A percentile compares a stretch with the other conserved stretches of the same genome.
phyloP scores from a whole-genome alignment of 2,329 filamentous ascomycete genomes.

The Ophiostoma perfectum region DNA sequence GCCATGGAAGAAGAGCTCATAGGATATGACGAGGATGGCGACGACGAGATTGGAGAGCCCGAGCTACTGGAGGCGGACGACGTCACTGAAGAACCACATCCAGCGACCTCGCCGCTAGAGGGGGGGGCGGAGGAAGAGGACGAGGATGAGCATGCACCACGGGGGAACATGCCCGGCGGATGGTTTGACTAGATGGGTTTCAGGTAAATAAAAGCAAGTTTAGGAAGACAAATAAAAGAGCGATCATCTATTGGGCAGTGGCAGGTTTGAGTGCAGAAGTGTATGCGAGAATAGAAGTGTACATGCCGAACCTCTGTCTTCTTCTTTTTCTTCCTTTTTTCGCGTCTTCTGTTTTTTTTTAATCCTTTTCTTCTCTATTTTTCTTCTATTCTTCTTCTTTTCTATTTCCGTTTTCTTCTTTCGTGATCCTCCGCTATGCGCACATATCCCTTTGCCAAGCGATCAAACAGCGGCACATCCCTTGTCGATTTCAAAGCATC shows the following conservation, averaged over 20 bases:
- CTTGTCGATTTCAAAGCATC: neutral
- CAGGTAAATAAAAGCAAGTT: neutral
- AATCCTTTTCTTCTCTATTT: neutral
- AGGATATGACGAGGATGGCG: neutral
- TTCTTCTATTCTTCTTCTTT: neutral
- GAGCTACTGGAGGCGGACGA: neutral
- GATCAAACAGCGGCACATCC: neutral
- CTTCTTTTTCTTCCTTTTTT: neutral
- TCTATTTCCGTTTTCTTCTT: neutral
- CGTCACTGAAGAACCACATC: neutral
- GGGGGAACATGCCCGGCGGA: neutral
- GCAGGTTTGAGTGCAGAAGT: no score
- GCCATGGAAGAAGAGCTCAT: neutral
- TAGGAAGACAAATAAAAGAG: neutral
- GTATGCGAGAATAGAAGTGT: neutral
- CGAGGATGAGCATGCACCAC: neutral
- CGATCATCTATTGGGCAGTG: neutral
- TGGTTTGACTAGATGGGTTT: neutral
- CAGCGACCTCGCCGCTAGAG: no score
- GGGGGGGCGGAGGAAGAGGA: neutral
- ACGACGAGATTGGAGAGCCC: neutral
- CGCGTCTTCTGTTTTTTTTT: neutral
- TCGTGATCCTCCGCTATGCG: neutral
- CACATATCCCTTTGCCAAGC: constrained; percentile 13
- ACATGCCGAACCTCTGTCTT: neutral